Evolutionary conservation across 192 early-diverging fungal genomes (phyloP).

Genomic region (Gaertneriomyces semiglobifer): DNA sequence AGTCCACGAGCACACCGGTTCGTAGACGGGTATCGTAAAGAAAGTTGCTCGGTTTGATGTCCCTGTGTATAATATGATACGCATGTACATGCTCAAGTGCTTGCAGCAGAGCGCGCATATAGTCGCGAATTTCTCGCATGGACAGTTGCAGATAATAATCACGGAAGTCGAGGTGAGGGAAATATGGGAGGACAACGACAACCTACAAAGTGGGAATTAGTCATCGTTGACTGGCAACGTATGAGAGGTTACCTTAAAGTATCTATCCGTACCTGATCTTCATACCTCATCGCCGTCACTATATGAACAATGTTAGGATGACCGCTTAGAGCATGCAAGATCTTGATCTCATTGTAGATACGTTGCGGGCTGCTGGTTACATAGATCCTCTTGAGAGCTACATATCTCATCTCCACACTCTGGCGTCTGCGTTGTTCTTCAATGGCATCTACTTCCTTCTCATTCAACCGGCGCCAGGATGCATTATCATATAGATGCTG

Average conservation of each 20-base stretch:
- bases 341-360: constrained; percentile 78
- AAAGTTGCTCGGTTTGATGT: constrained; percentile 95
- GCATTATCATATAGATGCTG: constrained; percentile 71
- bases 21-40: constrained; percentile 67
- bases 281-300: constrained; percentile 71
- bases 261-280: constrained; percentile 68
- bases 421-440: constrained; percentile 36
- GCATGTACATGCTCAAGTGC: constrained; percentile 71
- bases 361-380: constrained; percentile 72
- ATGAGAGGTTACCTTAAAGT: background rate
- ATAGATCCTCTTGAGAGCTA: constrained; percentile 88
- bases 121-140: constrained; percentile 68
- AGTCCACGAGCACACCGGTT: constrained; percentile 85
- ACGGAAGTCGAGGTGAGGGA: constrained; percentile 77
- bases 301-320: constrained; percentile 71
- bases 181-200: constrained; percentile 63
- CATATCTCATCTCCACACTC: constrained; percentile 20
- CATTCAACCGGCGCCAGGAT: constrained; percentile 39
- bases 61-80: constrained; percentile 78
- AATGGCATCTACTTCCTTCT: background rate
- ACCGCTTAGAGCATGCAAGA: constrained; percentile 69
- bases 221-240: too few relatives aligned
- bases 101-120: constrained; percentile 68
- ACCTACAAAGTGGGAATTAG: background rate
- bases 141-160: constrained; percentile 62